Conservation (phyloP, 306 rosid genomes). For the Mucuna pruriens region DNA sequence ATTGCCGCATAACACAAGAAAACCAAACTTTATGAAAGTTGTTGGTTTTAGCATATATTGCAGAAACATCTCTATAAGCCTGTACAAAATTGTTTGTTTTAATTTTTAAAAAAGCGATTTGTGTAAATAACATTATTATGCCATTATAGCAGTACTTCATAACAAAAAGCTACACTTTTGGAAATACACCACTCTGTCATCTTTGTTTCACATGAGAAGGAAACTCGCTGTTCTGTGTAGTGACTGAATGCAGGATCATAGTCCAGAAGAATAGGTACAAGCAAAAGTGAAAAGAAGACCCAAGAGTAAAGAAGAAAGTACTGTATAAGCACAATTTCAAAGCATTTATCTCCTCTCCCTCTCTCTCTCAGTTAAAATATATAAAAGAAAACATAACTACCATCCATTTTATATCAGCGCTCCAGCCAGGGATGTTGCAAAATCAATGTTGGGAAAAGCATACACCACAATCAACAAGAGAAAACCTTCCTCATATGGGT, state of each 20-base stretch:
- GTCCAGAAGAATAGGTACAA: slow-evolving; percentile 7
- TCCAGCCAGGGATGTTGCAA: neutral
- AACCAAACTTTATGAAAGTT: slow-evolving; percentile 1
- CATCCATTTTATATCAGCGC: neutral
- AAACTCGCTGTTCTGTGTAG: neutral
- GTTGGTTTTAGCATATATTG: neutral
- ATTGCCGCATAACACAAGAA: slow-evolving; percentile 3
- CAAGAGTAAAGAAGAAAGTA: neutral
- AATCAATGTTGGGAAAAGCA: slow-evolving; percentile 15
- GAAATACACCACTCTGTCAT: neutral
- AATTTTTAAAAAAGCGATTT: neutral
- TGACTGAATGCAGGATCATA: slow-evolving; percentile 14
- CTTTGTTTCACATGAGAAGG: neutral
- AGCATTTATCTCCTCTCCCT: neutral
- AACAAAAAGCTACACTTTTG: neutral
- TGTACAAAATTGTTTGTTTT: neutral
- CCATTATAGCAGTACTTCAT: neutral
- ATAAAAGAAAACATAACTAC: neutral
- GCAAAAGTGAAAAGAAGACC: neutral
- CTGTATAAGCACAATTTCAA: neutral
- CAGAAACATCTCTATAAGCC: neutral
- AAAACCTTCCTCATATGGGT: slow-evolving; percentile 28
- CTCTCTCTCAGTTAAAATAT: neutral
- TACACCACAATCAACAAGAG: slow-evolving; percentile 13
- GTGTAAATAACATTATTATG: no score